Conservation (phyloP, 2,329 filamentous ascomycete genomes). For the Pezicula carpinea region DNA sequence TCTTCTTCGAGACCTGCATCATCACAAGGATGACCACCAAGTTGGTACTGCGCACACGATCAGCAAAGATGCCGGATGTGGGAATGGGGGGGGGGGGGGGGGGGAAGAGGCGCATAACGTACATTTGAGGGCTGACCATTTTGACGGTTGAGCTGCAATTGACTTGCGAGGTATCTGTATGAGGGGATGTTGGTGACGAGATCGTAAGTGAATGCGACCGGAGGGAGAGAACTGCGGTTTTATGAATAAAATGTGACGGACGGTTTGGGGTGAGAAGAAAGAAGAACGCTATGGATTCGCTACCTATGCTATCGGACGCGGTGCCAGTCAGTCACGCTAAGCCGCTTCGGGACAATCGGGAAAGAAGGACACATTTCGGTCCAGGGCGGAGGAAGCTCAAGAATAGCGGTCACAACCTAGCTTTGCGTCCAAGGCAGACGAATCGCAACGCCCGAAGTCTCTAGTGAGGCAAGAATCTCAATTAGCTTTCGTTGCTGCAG, state of each 20-base stretch:
- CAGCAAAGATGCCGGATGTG: conserved; percentile 6
- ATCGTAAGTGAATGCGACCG: conserved; percentile 17
- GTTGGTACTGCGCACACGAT: conserved; percentile 63
- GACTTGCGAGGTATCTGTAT: not conserved
- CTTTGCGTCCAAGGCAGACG: too few relatives aligned
- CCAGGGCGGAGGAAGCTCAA: too few relatives aligned
- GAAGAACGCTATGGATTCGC: too few relatives aligned
- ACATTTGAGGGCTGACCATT: conserved; percentile 67
- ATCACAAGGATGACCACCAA: conserved; percentile 92
- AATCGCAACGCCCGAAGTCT: too few relatives aligned
- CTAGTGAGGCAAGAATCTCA: too few relatives aligned
- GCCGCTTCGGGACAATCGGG: too few relatives aligned
- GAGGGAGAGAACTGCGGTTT: not conserved
- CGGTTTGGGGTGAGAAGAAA: too few relatives aligned
- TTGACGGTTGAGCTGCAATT: conserved; percentile 29
- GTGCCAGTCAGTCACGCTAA: too few relatives aligned
- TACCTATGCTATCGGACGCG: too few relatives aligned
- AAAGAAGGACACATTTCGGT: too few relatives aligned
- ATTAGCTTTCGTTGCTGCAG: too few relatives aligned
- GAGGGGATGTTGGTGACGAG: not conserved
- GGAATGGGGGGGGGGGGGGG: conserved; percentile 8
- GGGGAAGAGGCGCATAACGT: conserved; percentile 30
- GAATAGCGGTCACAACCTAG: too few relatives aligned
- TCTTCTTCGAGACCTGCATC: conserved; percentile 97
- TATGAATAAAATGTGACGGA: not conserved